These are phyloP conservation scores for Magnusiomyces paraingens DNA, from an alignment of 1,139 yeast species.

Conservation along the genomic window DNA sequence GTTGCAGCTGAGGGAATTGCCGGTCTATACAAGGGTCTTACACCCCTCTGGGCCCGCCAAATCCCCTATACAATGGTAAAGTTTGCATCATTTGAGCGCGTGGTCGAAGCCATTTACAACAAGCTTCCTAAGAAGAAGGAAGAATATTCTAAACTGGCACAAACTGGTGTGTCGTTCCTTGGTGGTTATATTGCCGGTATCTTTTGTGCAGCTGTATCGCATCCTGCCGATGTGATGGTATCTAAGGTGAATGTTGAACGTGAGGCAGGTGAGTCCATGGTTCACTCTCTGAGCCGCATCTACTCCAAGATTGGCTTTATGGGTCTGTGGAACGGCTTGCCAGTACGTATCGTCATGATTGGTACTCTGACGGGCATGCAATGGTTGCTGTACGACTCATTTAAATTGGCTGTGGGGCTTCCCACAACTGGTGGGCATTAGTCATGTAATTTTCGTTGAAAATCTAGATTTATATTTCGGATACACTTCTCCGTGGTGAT, in stretches of 20 bases:
- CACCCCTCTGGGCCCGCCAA: conserved; percentile 77
- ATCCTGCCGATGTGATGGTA: conserved; percentile 86
- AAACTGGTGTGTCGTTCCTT: conserved; percentile 72
- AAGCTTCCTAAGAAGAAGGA: conserved; percentile 43
- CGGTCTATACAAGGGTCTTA: conserved; percentile 60
- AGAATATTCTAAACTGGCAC: conserved; percentile 46
- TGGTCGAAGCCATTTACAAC: conserved; percentile 62
- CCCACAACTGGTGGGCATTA: conserved; percentile 60
- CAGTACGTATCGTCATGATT: conserved; percentile 76
- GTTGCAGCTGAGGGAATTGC: conserved; percentile 50
- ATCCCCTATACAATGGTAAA: conserved; percentile 87
- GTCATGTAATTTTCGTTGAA: background rate
- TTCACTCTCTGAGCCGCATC: conserved; percentile 52
- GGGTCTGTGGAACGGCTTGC: conserved; percentile 78
- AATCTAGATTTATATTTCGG: too few species aligned
- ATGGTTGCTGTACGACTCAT: conserved; percentile 79
- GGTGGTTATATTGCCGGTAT: conserved; percentile 87
- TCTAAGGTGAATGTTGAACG: conserved; percentile 66
- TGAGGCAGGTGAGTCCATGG: conserved; percentile 48
- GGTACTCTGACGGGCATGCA: conserved; percentile 84
- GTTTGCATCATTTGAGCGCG: conserved; percentile 72
- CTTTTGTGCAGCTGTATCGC: conserved; percentile 74
- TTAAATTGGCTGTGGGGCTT: conserved; percentile 68
- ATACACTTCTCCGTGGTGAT: too few species aligned
- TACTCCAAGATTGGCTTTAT: conserved; percentile 61